Percentiles rank a stretch among this genome's conserved stretches.
phyloP scores from a whole-genome alignment of 257 asterid species.

The Penstemon newberryi region DNA sequence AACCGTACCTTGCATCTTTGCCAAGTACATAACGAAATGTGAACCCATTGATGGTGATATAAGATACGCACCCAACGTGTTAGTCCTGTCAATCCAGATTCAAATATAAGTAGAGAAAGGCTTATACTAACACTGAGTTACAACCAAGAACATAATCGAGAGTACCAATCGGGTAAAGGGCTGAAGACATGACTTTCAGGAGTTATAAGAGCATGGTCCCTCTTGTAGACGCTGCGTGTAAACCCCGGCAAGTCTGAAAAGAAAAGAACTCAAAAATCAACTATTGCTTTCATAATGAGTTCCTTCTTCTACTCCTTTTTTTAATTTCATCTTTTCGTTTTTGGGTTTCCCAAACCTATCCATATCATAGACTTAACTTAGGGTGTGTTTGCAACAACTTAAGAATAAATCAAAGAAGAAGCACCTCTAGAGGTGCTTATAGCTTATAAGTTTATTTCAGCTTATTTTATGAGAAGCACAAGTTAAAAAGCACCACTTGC shows the following conservation, averaged over 20 bases:
- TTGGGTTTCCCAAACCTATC: too few relatives aligned
- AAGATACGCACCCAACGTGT: conserved; percentile 78
- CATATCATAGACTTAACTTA: too few relatives aligned
- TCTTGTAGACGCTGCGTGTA: conserved; percentile 83
- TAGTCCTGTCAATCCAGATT: conserved; percentile 48
- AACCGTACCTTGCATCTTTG: conserved; percentile 83
- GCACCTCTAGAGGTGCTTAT: too few relatives aligned
- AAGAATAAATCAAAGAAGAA: too few relatives aligned
- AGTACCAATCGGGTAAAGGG: conserved; percentile 84
- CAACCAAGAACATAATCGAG: conserved; percentile 5
- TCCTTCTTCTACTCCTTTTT: too few relatives aligned
- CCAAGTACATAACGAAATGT: conserved; percentile 92
- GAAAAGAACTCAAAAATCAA: conserved; percentile 22
- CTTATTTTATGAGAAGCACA: too few relatives aligned
- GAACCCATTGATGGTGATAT: conserved; percentile 85
- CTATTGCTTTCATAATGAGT: too few relatives aligned
- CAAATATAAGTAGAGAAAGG: conserved; percentile 13
- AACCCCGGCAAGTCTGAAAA: conserved; percentile 87
- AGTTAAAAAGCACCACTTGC: too few relatives aligned
- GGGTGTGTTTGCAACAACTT: too few relatives aligned
- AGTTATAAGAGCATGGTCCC: conserved; percentile 88
- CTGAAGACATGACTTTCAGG: conserved; percentile 97
- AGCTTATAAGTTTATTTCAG: too few relatives aligned
- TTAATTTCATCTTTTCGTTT: too few relatives aligned
- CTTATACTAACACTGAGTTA: conserved; percentile 14